Evolutionary conservation across 106 monocot species (phyloP).

Genomic region (Platanthera guangdongensis): DNA sequence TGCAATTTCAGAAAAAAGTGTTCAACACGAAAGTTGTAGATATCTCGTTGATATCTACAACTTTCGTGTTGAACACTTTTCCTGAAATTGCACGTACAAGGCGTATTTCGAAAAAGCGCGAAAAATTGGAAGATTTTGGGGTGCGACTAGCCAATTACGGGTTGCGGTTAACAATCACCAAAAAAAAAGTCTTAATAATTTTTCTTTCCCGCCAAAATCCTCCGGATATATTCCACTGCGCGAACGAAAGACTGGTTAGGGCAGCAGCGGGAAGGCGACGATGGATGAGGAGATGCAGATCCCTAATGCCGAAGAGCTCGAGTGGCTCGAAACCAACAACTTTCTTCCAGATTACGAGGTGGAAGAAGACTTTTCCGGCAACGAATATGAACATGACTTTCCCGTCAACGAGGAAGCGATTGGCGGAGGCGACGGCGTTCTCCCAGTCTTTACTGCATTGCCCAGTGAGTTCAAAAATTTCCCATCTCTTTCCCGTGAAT

Average conservation of each 20-base stretch:
- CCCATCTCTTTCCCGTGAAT: not conserved
- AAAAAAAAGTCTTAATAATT: too few relatives aligned
- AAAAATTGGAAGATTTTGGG: too few relatives aligned
- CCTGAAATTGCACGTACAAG: too few relatives aligned
- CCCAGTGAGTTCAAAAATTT: constrained; percentile 4
- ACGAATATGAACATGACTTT: constrained; percentile 21
- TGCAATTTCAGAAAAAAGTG: too few relatives aligned
- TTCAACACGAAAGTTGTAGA: too few relatives aligned
- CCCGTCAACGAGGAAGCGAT: constrained; percentile 22
- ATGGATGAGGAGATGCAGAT: constrained; percentile 60
- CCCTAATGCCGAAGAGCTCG: constrained; percentile 70
- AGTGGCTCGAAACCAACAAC: constrained; percentile 69
- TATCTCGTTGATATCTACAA: too few relatives aligned
- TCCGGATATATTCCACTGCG: not conserved
- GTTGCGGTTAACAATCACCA: too few relatives aligned
- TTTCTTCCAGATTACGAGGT: constrained; percentile 33
- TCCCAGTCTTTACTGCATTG: not conserved
- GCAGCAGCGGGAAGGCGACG: constrained; percentile 1
- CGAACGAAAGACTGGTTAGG: not conserved
- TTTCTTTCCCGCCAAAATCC: constrained; percentile 4
- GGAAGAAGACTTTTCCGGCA: constrained; percentile 16
- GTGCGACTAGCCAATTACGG: too few relatives aligned
- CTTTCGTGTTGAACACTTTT: too few relatives aligned
- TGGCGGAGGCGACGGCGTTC: not conserved
- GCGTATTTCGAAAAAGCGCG: too few relatives aligned